Conservation (phyloP, 1,284 basidiomycete genomes). For the Fistulinella cinereoalba region DNA sequence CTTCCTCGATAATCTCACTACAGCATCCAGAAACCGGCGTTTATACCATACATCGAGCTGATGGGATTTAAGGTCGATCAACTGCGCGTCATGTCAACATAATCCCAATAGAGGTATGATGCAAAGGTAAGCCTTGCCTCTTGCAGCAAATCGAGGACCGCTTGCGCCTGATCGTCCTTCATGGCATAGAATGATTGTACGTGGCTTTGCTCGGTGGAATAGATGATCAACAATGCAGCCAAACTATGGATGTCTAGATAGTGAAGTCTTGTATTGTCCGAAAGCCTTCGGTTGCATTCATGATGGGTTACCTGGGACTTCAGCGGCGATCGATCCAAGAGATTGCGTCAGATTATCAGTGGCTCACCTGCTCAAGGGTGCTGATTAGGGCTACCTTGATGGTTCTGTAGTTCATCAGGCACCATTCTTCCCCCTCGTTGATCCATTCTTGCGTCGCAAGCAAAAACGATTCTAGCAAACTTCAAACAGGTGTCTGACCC, state of each 20-base stretch:
- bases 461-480: conserved; percentile 20
- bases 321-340: conserved; percentile 4
- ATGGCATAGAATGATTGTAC: conserved; percentile 22
- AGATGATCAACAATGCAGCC: conserved; percentile 23
- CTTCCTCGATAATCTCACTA: conserved; percentile 30
- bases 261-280: conserved; percentile 13
- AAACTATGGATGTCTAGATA: conserved; percentile 24
- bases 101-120: background rate
- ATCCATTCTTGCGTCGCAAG: conserved; percentile 18
- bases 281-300: conserved; percentile 17
- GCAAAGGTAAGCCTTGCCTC: conserved; percentile 10
- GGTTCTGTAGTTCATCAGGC: conserved; percentile 22
- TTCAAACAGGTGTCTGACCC: conserved; percentile 7
- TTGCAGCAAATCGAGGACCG: conserved; percentile 28
- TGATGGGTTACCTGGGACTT: conserved; percentile 19
- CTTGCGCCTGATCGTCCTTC: conserved; percentile 21
- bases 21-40: conserved; percentile 29
- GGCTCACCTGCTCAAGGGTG: conserved; percentile 18
- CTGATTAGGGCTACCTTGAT: conserved; percentile 16
- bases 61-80: conserved; percentile 25
- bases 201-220: conserved; percentile 16
- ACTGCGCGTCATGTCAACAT: conserved; percentile 12
- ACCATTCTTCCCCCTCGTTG: conserved; percentile 25
- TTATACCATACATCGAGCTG: conserved; percentile 28
- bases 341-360: background rate